Evolutionary conservation across 768 basidiomycete genomes (phyloP).

Genomic region (Mycena filopes): DNA sequence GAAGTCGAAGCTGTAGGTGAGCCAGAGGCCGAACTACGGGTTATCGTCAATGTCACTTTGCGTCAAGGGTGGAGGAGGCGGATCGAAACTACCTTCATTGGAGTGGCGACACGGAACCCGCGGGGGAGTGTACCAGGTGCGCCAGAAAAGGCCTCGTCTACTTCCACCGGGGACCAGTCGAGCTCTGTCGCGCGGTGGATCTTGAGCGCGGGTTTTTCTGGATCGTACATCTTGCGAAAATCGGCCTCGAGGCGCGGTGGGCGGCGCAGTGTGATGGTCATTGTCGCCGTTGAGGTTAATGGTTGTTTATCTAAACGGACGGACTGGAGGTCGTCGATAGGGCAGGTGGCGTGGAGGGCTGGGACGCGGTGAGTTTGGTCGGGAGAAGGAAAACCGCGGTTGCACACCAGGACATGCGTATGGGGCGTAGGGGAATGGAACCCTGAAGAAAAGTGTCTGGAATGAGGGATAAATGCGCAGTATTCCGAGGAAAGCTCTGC

Average conservation of each 20-base stretch:
- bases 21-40: constrained; percentile 29
- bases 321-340: constrained; percentile 26
- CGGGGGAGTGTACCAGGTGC: constrained; percentile 20
- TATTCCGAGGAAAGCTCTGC: neutral
- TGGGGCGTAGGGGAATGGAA: constrained; percentile 19
- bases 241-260: constrained; percentile 30
- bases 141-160: constrained; percentile 9
- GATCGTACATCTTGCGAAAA: constrained; percentile 8
- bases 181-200: constrained; percentile 29
- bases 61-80: too few species aligned
- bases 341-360: constrained; percentile 23
- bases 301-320: constrained; percentile 11
- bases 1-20: constrained; percentile 32
- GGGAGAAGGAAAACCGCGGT: too few species aligned
- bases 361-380: neutral
- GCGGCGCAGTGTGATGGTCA: constrained; percentile 28
- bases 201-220: neutral
- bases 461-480: neutral
- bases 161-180: constrained; percentile 28
- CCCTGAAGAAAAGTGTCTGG: constrained; percentile 26
- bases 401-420: constrained; percentile 20
- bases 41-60: too few species aligned
- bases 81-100: constrained; percentile 34
- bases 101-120: constrained; percentile 1
- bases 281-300: neutral